Evolutionary conservation across 305 asterid species (phyloP), one percentile per base, ranked within the genome.

Genomic region (Fraxinus paxiana): DNA sequence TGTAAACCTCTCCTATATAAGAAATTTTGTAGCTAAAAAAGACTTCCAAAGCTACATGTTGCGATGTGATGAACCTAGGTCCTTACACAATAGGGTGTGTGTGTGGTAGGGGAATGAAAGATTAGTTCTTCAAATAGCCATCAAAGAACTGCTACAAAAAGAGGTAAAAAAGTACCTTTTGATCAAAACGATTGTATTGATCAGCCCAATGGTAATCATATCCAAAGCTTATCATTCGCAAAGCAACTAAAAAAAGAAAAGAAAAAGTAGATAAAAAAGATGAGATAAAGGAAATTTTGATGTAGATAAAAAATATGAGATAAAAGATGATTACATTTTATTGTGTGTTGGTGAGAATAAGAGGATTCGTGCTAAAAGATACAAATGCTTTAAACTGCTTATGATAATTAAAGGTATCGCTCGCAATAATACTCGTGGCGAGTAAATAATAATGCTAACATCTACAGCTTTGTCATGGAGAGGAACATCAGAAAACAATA

Each of bases 191-290:
- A 79, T 71, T 82, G 78, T 82, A 51, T 82, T 88, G 87, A 79
- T 90, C 90, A 78, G 85, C 91, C 98, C 97, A 96, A 78, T 96
- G 98, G 86, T 94, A 96, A 87, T 96, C 99, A 88, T 85, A 89
- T 6, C 99, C 99, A 85, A 92, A 96, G 92, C 99, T 96, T 84
- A 96, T 90, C 99, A 96, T 96, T 43, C 99, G 97, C 87, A 96
- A 83, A 82, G 92, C 93, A 90, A 96, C 99, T 96, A 97, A 79
- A 84, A 85, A 86, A 75, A 69, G 9, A 81, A 22, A 65, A 76
- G 48, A 31, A 34, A 63, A 77, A 15, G 41, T n/a, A 69, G 75
- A 69, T 15, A 2, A 30, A 65, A 69, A 31, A 2, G 22, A 31
- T 12, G 37, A 18, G 28, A 56, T 18, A 0, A 18, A 17, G 69